phyloP scores from a whole-genome alignment of 2,329 filamentous ascomycete genomes.

The Penicillium sp. region DNA sequence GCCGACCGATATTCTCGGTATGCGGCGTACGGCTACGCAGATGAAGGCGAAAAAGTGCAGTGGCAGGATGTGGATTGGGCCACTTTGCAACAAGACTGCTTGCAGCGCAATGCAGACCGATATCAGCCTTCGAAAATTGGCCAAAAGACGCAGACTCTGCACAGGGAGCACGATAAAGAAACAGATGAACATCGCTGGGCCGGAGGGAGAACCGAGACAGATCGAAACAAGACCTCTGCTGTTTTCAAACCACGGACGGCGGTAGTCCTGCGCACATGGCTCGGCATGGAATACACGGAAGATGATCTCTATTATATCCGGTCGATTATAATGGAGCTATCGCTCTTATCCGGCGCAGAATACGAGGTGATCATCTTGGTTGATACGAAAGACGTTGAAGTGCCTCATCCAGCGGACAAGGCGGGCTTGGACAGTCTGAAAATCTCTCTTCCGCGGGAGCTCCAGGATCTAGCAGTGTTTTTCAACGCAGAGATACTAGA shows the following conservation, averaged over 20 bases:
- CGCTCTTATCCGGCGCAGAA: conserved; percentile 75
- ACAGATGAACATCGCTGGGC: not conserved
- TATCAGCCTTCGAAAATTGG: conserved; percentile 15
- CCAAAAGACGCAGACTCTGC: not conserved
- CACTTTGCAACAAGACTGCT: conserved; percentile 63
- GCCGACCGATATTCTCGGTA: conserved; percentile 7
- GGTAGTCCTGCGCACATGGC: conserved; percentile 78
- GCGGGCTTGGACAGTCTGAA: not conserved
- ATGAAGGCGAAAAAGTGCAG: conserved; percentile 8
- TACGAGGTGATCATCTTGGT: conserved; percentile 85
- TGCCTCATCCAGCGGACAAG: conserved; percentile 47
- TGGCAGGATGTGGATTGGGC: conserved; percentile 70
- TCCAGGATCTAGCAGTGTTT: conserved; percentile 5
- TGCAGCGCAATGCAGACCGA: conserved; percentile 58
- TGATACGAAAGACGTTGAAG: conserved; percentile 60
- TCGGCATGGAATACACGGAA: conserved; percentile 71
- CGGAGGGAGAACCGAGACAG: not conserved
- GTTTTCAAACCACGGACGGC: conserved; percentile 58
- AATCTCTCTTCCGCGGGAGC: conserved; percentile 1
- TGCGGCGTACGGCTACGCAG: conserved; percentile 7
- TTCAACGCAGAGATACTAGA: conserved; percentile 7
- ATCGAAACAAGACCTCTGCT: not conserved
- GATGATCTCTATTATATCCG: conserved; percentile 79
- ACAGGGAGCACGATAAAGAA: not conserved
- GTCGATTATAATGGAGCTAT: conserved; percentile 77